These are phyloP conservation scores for Carex littledalei DNA, from an alignment of 176 grass and related monocot genomes.

Conservation along the genomic window DNA sequence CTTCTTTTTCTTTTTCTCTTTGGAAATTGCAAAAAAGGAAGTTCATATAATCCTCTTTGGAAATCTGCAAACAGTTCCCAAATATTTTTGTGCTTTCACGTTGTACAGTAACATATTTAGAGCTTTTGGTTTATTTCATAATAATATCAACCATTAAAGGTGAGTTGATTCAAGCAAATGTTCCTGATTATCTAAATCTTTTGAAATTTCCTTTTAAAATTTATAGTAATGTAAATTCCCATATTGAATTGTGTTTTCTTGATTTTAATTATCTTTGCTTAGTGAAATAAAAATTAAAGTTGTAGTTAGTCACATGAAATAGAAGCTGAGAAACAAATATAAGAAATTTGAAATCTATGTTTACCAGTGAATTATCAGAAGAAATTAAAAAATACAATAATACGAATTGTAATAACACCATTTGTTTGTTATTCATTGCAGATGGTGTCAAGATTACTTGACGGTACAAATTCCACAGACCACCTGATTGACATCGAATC, in stretches of 20 bases:
- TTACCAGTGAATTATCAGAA: background rate
- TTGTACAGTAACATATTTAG: background rate
- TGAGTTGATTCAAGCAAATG: background rate
- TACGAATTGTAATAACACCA: background rate
- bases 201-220: background rate
- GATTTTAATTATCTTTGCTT: background rate
- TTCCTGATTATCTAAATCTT: background rate
- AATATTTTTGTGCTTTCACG: background rate
- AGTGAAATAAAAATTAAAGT: background rate
- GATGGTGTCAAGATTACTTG: constrained; percentile 63
- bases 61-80: background rate
- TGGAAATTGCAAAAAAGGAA: background rate
- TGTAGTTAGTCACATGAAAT: background rate
- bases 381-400: background rate
- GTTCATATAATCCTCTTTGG: background rate
- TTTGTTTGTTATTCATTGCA: constrained; percentile 13
- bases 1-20: background rate
- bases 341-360: background rate
- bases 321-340: background rate
- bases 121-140: background rate
- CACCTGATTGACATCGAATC: constrained; percentile 59
- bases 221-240: background rate
- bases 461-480: constrained; percentile 33
- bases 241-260: background rate
- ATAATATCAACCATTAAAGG: background rate